Base-by-base conservation (phyloP, 2,329 filamentous ascomycete species). In the Apiospora hydei region DNA sequence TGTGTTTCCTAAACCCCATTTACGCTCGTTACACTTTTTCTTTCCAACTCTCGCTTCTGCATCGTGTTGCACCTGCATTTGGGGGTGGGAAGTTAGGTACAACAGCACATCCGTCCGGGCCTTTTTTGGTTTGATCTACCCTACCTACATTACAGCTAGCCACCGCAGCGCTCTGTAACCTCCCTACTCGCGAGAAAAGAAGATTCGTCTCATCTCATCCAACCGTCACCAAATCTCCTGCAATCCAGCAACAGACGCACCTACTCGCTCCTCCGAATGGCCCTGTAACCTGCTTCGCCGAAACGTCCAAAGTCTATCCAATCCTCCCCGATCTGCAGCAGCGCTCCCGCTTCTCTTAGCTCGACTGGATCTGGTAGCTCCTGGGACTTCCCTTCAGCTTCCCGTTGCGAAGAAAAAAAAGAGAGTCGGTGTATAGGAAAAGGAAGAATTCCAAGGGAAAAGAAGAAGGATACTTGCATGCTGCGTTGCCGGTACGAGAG, bases 11-110 rank as follows among this genome's bases (percentile, higher is more conserved):
- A 69, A 51, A 38, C 34, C 47, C 47, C 46, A 51, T 69, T 53
- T 51, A 69, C 68, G 49, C 68, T 69, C 68, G 68, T 69, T 69
- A 69, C 46, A 69, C 68, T 57, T 57, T 49, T 57, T 24, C 47
- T 68, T 69, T 69, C 47, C 67, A 69, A 69, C 67, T 69, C 67
- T 69, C 67, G 67, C 67, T 69, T 69, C 67, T 69, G 67, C 67
- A 69, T 69, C 57, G 57, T 64, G 57, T 64, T 64, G 67, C 44
- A 69, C 67, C 47, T 69, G 67, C 67, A 69, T 69, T 69, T 49
- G 44, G 44, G 44, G 67, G 67, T 47, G 47, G 67, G 67, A 49
- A 69, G 47, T 69, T 49, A 46, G 67, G 44, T 69, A 69, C 67
- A 30, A 69, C 67, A 49, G 44, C 67, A 69, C 67, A 49, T 49